Evolutionary conservation across 495 filamentous ascomycete species (phyloP), one percentile per base, ranked within the genome.

Genomic region (Lasiosphaeria miniovina): DNA sequence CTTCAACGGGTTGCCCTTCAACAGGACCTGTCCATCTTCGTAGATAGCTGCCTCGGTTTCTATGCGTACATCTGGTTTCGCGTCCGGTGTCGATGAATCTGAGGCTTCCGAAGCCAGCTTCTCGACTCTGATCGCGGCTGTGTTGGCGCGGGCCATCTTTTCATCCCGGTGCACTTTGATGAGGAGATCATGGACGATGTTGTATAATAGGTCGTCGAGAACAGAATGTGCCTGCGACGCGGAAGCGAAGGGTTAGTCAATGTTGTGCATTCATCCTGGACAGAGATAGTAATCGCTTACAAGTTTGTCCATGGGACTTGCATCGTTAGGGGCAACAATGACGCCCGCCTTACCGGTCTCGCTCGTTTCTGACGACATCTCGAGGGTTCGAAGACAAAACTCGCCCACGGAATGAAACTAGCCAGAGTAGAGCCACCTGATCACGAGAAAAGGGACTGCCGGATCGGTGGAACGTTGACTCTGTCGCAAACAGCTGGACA

Each of bases 1-100:
- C 52, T 84, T 80, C 36, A 93, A 73, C 1, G 90, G 89, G 63
- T 92, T 92, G 17, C 88, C 88, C 65, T 88, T 90, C 49, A 93
- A 77, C 38, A 78, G 76, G 4, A 90, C 86, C 66, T 83, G 85
- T 33, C 88, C 88, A 60, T 87, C 83, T 54, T 91, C 85, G 73
- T 86, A 90, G 45, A 85, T 77, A 17, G 88, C 90, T 3, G 82
- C 88, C 1, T 88, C 82, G 1, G 88, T 90, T 61, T 90, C 86
- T 55, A 90, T 77, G 48, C 84, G 76, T 36, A 78, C 69, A 48
- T 81, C 75, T 63, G 77, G 77, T 41, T 68, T 72, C 33, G 71
- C 60, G 52, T 78, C 78, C 17, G 72, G 62, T 7, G 69, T 69
- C 6, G 75, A 71, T 34, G 71, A 67, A 38, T 81, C 78, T 33